Conservation (phyloP, 2,329 filamentous ascomycete species). For the Periconia macrospinosa region DNA sequence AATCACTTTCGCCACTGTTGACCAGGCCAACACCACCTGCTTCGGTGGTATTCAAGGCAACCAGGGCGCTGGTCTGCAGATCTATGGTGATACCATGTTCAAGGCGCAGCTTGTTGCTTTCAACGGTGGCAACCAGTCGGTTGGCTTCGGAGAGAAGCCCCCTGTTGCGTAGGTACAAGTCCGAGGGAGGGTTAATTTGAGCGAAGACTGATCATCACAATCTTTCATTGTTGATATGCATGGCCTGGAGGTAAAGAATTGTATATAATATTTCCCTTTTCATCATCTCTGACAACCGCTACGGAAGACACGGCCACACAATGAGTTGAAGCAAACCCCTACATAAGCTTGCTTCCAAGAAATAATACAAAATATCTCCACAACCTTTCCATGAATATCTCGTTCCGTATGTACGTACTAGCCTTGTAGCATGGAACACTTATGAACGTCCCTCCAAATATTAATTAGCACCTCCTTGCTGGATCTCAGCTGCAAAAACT, state of each 20-base stretch:
- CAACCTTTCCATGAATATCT: too few species aligned
- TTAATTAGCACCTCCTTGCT: too few species aligned
- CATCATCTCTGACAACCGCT: background rate
- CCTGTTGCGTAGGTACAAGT: conserved; percentile 3
- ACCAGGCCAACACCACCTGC: conserved; percentile 55
- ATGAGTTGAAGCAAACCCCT: background rate
- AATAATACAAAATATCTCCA: too few species aligned
- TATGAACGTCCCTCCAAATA: too few species aligned
- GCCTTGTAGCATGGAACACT: too few species aligned
- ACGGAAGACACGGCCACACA: background rate
- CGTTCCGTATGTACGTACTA: too few species aligned
- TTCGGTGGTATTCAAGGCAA: conserved; percentile 70
- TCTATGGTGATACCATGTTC: conserved; percentile 65
- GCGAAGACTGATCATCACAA: background rate
- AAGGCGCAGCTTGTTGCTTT: conserved; percentile 65
- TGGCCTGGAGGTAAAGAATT: conserved; percentile 9
- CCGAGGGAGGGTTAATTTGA: background rate
- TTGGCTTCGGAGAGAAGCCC: conserved; percentile 54
- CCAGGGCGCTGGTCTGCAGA: conserved; percentile 56
- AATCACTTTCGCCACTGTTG: conserved; percentile 43
- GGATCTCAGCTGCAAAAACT: too few species aligned
- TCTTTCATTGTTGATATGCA: conserved; percentile 8
- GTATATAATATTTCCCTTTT: conserved; percentile 11
- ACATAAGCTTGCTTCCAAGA: background rate
- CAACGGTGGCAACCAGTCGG: conserved; percentile 53